A percentile compares a stretch with the other conserved stretches of the same genome.
Evolutionary conservation across 2,329 filamentous ascomycete genomes (phyloP).

Genomic region (Thelonectria blattea): DNA sequence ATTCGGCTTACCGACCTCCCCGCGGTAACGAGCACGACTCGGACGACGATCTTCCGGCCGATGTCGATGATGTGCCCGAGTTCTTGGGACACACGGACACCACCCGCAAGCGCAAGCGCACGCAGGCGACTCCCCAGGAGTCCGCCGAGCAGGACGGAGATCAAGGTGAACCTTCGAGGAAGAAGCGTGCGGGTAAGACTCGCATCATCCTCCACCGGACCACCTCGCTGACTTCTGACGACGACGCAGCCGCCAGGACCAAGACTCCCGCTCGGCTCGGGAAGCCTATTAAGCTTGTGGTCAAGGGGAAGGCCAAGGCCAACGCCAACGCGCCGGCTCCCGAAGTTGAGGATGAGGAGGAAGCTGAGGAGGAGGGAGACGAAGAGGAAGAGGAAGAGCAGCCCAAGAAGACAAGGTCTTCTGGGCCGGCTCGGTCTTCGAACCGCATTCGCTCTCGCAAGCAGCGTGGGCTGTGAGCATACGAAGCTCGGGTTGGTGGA

Average conservation of each 20-base stretch:
- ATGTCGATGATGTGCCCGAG: conserved; percentile 26
- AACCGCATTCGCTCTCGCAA: conserved; percentile 9
- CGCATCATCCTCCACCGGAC: too few species aligned
- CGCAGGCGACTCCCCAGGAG: too few species aligned
- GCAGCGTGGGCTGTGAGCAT: neutral
- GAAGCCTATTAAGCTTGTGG: too few species aligned
- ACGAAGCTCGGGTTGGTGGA: neutral
- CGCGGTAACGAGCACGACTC: conserved; percentile 24
- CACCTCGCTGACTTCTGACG: too few species aligned
- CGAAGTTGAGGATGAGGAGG: too few species aligned
- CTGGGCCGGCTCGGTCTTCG: conserved; percentile 16
- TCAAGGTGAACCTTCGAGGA: too few species aligned
- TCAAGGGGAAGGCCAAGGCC: neutral
- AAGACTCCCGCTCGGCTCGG: too few species aligned
- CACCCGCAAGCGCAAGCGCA: neutral
- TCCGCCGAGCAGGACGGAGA: too few species aligned
- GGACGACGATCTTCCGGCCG: conserved; percentile 28
- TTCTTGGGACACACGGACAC: neutral
- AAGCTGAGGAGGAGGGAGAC: too few species aligned
- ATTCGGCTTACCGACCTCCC: conserved; percentile 29
- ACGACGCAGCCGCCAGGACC: too few species aligned
- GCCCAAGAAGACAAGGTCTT: neutral
- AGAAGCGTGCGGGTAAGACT: too few species aligned
- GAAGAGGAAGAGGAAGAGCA: neutral
- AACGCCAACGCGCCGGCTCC: neutral